Base-by-base conservation (phyloP, 2,329 filamentous ascomycete genomes). In the Neofusicoccum sp. region DNA sequence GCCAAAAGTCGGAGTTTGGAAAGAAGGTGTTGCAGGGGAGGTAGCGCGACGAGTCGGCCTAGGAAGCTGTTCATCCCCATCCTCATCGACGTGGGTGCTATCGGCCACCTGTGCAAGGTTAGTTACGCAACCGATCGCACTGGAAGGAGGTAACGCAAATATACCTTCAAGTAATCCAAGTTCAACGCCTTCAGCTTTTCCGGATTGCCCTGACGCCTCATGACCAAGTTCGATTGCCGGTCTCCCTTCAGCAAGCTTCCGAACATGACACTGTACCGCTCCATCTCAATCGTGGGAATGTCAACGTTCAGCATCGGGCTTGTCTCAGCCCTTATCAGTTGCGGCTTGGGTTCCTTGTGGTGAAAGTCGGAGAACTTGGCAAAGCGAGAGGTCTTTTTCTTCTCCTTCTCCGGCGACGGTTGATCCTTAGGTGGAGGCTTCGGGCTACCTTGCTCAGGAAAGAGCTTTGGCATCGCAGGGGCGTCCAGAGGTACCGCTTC, bases 241-340 rank as follows among this genome's bases (percentile, higher is more conserved):
- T 68, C 68, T 7, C 71, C 70, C 65, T 86, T 84, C 31, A 97
- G 79, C 6, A 97, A 81, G 41, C 85, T 85, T 62, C 89, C 87
- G 72, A 98, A 97, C 93, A 97, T 97, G 67, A 97, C 85, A 69
- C 93, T 97, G 69, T 97, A 98, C 54, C 94, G 83, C 73, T 97
- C 94, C 83, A 98, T 83, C 66, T 89, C 87, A 62, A 91, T 84
- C 56, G 85, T 85, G 0, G 94, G 93, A 63, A 97, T 95, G 59
- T 93, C 87, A 14, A 97, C 84, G 69, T 93, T 83, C 22, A 97
- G 79, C 43, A 78, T 69, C 2, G 74, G 76, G 22, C 68, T 74
- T 12, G 64, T 68, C 6, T 63, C 64, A 9, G 43, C 61, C 7
- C 61, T 49, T 4, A 28, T 8, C 9, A 58, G 4, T 41, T 45